A percentile compares a stretch with the other conserved stretches of the same genome.
Evolutionary conservation across 2,329 filamentous ascomycete genomes (phyloP).

Genomic region (Aspergillus vadensis): DNA sequence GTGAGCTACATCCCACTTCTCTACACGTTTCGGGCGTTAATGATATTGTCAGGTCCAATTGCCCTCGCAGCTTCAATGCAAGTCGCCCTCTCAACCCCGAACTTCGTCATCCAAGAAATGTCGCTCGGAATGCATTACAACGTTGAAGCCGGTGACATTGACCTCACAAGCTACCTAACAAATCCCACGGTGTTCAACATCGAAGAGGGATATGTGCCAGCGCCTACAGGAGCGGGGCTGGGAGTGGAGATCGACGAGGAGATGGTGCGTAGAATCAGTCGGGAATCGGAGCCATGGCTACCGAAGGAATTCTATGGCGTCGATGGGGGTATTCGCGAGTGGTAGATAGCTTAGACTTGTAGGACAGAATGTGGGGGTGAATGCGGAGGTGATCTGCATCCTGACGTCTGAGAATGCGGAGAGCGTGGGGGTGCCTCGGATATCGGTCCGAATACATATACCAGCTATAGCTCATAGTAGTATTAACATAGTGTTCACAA

Average conservation of each 20-base stretch:
- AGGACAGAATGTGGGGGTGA: neutral
- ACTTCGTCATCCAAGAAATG: slow-evolving; percentile 78
- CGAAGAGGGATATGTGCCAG: slow-evolving; percentile 64
- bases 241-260: slow-evolving; percentile 74
- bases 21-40: too few species aligned
- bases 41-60: slow-evolving; percentile 62
- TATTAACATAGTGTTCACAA: neutral
- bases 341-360: slow-evolving; percentile 48
- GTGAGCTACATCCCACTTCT: neutral
- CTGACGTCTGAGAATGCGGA: neutral
- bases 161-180: slow-evolving; percentile 67
- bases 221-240: slow-evolving; percentile 62
- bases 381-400: neutral
- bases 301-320: slow-evolving; percentile 68
- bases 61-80: slow-evolving; percentile 72
- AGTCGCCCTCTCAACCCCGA: slow-evolving; percentile 61
- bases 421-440: slow-evolving; percentile 1
- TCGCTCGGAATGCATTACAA: slow-evolving; percentile 80
- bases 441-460: neutral
- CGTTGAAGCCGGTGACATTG: slow-evolving; percentile 59
- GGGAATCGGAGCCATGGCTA: slow-evolving; percentile 64
- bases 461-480: neutral
- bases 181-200: slow-evolving; percentile 68
- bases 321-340: slow-evolving; percentile 68
- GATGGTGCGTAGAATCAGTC: slow-evolving; percentile 60